These are phyloP conservation scores for Alternaria infectoria DNA, from an alignment of 2,329 filamentous ascomycete genomes.

Conservation along the genomic window DNA sequence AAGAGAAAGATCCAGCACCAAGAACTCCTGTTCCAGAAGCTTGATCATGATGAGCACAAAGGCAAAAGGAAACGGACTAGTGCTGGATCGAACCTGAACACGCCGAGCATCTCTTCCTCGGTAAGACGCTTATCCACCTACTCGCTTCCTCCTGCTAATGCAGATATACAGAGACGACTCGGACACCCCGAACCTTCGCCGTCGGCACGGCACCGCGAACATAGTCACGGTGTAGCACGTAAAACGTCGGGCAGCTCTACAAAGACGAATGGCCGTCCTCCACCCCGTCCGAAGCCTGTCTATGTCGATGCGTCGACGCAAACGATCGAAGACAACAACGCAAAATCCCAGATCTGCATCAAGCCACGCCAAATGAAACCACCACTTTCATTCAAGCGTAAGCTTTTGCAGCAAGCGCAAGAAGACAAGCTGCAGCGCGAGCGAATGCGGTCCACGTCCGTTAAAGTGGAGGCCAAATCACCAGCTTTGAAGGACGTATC, in stretches of 20 bases:
- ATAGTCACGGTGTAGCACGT: constrained; percentile 43
- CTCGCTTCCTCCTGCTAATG: constrained; percentile 28
- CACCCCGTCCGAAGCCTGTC: constrained; percentile 38
- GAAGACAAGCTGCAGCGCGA: constrained; percentile 47
- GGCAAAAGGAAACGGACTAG: constrained; percentile 63
- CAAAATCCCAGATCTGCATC: constrained; percentile 13
- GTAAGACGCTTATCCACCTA: constrained; percentile 37
- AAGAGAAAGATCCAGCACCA: constrained; percentile 68
- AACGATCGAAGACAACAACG: constrained; percentile 31
- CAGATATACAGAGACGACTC: constrained; percentile 42
- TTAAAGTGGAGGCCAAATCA: constrained; percentile 43
- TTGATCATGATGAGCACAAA: constrained; percentile 63
- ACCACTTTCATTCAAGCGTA: constrained; percentile 45
- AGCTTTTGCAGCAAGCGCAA: constrained; percentile 46
- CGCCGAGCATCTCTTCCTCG: constrained; percentile 54
- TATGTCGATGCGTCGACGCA: constrained; percentile 45
- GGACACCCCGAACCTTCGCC: constrained; percentile 47
- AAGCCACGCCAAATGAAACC: constrained; percentile 35
- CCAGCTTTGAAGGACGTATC: constrained; percentile 42
- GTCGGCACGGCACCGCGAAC: constrained; percentile 43
- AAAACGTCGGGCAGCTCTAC: constrained; percentile 47
- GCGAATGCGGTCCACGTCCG: constrained; percentile 44
- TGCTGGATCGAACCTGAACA: constrained; percentile 61
- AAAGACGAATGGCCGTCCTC: constrained; percentile 46
- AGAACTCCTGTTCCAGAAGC: constrained; percentile 66